Percentiles rank a stretch among this genome's conserved stretches.
These are phyloP conservation scores for Lojkania enalia DNA, from an alignment of 2,329 filamentous ascomycete species.

Conservation along the genomic window DNA sequence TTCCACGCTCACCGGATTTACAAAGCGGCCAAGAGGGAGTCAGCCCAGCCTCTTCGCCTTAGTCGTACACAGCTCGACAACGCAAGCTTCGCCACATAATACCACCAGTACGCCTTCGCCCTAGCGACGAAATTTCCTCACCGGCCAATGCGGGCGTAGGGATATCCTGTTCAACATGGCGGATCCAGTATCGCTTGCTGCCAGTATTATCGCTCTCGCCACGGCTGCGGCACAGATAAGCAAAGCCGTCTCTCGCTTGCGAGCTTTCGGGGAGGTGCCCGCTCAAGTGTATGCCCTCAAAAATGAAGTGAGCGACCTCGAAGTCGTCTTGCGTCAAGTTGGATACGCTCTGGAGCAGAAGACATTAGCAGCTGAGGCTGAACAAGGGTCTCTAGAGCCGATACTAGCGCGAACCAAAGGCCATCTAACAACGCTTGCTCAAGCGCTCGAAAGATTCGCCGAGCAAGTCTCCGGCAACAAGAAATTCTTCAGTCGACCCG, in stretches of 20 bases:
- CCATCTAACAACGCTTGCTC: not conserved
- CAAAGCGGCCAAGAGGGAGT: too few relatives aligned
- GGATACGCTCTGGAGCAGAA: not conserved
- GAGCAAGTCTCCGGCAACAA: not conserved
- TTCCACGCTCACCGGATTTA: too few relatives aligned
- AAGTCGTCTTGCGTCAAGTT: not conserved
- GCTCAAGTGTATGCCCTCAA: not conserved
- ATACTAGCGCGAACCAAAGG: not conserved
- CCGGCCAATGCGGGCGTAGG: too few relatives aligned
- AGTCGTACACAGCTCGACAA: too few relatives aligned
- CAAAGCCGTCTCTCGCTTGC: not conserved
- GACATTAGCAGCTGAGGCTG: not conserved
- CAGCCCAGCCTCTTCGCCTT: too few relatives aligned
- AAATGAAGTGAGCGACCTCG: not conserved
- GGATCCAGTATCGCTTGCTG: not conserved
- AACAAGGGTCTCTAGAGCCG: not conserved
- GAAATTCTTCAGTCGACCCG: not conserved
- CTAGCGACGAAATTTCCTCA: too few relatives aligned
- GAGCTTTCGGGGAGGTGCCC: not conserved
- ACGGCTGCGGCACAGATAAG: not conserved
- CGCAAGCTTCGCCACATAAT: too few relatives aligned
- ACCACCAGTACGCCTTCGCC: too few relatives aligned
- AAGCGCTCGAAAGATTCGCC: not conserved
- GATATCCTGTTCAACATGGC: slow-evolving; percentile 55
- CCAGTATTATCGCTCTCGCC: not conserved